Percentiles rank a stretch among this genome's conserved stretches.
Evolutionary conservation across 2,329 filamentous ascomycete species (phyloP).

Genomic region (Aspergillus glaucus): DNA sequence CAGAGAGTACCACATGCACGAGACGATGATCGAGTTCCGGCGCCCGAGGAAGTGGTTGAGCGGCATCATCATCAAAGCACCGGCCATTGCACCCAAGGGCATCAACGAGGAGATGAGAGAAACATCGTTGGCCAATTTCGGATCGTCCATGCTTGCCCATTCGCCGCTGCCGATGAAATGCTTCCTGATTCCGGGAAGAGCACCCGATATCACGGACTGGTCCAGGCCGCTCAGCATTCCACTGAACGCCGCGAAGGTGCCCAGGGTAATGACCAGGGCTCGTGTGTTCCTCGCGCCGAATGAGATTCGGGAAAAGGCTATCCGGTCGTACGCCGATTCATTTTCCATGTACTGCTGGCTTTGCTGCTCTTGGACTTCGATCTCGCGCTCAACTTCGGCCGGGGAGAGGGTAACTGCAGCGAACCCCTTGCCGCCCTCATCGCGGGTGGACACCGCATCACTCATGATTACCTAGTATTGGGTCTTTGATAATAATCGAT

Average conservation of each 20-base stretch:
- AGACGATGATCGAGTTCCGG: conserved; percentile 63
- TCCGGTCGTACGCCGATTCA: background rate
- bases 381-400: background rate
- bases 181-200: conserved; percentile 54
- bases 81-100: conserved; percentile 65
- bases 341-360: background rate
- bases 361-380: background rate
- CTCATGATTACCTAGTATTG: conserved; percentile 7
- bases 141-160: no score
- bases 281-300: background rate
- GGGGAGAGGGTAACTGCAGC: background rate
- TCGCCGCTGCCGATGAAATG: conserved; percentile 35
- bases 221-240: conserved; percentile 66
- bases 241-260: conserved; percentile 68
- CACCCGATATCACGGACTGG: conserved; percentile 66
- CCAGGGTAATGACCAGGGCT: conserved; percentile 39
- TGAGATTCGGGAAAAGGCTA: background rate
- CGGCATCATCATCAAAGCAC: conserved; percentile 61
- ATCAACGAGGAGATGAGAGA: conserved; percentile 64
- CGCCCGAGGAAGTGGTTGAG: conserved; percentile 63
- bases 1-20: conserved; percentile 63
- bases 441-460: background rate
- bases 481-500: background rate
- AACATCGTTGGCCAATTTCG: conserved; percentile 42
- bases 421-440: background rate